These are phyloP conservation scores for Stagonosporopsis tanaceti DNA, from an alignment of 2,329 filamentous ascomycete species.

Conservation along the genomic window DNA sequence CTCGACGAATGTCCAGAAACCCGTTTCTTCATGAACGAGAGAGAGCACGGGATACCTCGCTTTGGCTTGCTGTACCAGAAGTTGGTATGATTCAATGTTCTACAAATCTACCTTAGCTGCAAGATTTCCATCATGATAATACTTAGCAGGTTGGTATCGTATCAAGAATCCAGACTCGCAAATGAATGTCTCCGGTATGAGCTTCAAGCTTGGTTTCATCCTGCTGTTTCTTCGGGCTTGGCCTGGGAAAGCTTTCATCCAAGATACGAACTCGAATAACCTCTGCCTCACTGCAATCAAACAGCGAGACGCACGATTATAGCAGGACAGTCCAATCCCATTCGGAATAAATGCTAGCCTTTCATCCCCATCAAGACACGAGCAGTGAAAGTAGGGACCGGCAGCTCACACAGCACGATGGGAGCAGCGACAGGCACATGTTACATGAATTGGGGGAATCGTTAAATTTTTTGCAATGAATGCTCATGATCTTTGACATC, in stretches of 20 bases:
- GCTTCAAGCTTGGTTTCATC: neutral
- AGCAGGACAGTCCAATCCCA: too few species aligned
- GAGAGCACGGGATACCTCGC: too few species aligned
- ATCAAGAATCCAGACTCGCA: neutral
- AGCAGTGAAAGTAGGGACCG: neutral
- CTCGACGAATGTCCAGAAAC: too few species aligned
- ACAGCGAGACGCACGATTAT: neutral
- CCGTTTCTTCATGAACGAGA: too few species aligned
- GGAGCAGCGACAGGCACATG: neutral
- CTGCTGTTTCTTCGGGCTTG: neutral
- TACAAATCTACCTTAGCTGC: too few species aligned
- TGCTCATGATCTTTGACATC: constrained; percentile 43
- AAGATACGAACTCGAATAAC: neutral
- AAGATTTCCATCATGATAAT: too few species aligned
- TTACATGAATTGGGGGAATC: constrained; percentile 47
- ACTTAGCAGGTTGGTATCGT: too few species aligned
- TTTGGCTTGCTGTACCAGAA: too few species aligned
- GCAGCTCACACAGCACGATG: neutral
- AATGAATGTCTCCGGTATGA: neutral
- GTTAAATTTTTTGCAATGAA: constrained; percentile 47
- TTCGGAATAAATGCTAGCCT: neutral
- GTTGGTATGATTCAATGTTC: too few species aligned
- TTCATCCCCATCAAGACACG: too few species aligned
- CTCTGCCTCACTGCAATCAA: neutral
- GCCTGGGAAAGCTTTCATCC: neutral